Base-by-base conservation (phyloP, 2,329 filamentous ascomycete species). In the Geosmithia morbida region DNA sequence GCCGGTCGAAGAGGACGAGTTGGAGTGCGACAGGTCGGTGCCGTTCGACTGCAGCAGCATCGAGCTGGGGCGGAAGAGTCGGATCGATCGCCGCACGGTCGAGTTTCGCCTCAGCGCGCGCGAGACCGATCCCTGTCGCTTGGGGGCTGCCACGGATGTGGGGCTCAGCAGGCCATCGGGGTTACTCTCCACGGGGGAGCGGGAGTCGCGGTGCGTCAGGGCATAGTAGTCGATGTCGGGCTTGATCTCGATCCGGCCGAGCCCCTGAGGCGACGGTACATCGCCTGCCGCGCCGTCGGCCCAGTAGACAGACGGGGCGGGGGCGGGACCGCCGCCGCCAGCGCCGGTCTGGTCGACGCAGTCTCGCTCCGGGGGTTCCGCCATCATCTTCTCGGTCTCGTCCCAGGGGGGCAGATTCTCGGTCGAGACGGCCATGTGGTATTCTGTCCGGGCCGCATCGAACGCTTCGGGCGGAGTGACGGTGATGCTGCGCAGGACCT, bases 401-500 rank as follows among this genome's bases (percentile, higher is more conserved):
- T 63, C 57, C 74, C 74, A 77, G 0, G 71, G 69, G 0, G 71
- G 70, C 2, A 72, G 53, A 26, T 63, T 57, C 2, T 57, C 58
- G 0, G 63, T 66, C 2, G 67, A 65, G 0, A 74, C 63, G 37
- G 67, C 64, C 18, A 77, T 57, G 46, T 72, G 68, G 51, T 90
- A 90, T 0, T 70, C 65, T 1, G 77, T 69, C 14, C 66, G 67
- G 1, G 71, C 66, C 1, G 68, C 65, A 48, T 83, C 75, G 16
- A 69, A 68, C 26, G 86, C 78, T 54, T 85, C 77, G 5, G 66
- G 58, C 0, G 85, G 81, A 0, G 75, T 67, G 33, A 73, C 66
- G 1, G 77, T 81, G 39, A 79, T 79, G 47, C 76, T 77, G 10
- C 75, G 71, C 1, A 92, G 70, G n/a, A 79, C 81, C 58, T 92